These are phyloP conservation scores for Saussurea involucrata DNA, from an alignment of 129 eudicot species.

Conservation along the genomic window DNA sequence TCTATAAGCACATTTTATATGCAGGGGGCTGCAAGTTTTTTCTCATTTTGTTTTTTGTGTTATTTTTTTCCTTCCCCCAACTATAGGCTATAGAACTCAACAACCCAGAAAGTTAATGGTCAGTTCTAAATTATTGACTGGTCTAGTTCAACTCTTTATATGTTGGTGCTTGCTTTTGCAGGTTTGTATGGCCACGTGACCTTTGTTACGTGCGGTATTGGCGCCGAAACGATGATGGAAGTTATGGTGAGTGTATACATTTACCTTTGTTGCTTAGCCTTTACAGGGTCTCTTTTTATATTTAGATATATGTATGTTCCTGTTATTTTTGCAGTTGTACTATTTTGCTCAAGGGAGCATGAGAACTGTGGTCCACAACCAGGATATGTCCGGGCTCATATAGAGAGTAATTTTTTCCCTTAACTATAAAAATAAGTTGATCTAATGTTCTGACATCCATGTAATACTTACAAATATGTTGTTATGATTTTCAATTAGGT, in stretches of 20 bases:
- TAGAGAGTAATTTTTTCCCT: constrained; percentile 66
- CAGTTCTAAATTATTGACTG: neutral
- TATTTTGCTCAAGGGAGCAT: constrained; percentile 86
- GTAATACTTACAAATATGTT: constrained; percentile 17
- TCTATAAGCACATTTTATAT: neutral
- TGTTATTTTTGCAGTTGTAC: constrained; percentile 64
- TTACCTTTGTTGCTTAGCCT: constrained; percentile 3
- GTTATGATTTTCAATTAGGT: constrained; percentile 41
- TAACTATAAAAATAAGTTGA: constrained; percentile 2
- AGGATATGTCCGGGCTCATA: constrained; percentile 91
- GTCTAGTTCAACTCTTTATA: neutral
- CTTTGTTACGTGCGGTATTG: constrained; percentile 94
- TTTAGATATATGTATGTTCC: neutral
- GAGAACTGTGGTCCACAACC: constrained; percentile 90
- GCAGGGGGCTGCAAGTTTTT: neutral
- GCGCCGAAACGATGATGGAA: constrained; percentile 97
- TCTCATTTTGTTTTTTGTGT: neutral
- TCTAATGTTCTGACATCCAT: neutral
- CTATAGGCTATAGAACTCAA: neutral
- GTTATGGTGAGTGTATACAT: constrained; percentile 57
- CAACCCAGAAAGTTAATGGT: neutral
- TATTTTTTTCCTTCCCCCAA: neutral
- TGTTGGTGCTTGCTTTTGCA: constrained; percentile 27
- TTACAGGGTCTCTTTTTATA: neutral
- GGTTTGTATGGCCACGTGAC: constrained; percentile 95